Base-by-base conservation (phyloP, 805 yeast genomes). In the Wickerhamiella dianesei region DNA sequence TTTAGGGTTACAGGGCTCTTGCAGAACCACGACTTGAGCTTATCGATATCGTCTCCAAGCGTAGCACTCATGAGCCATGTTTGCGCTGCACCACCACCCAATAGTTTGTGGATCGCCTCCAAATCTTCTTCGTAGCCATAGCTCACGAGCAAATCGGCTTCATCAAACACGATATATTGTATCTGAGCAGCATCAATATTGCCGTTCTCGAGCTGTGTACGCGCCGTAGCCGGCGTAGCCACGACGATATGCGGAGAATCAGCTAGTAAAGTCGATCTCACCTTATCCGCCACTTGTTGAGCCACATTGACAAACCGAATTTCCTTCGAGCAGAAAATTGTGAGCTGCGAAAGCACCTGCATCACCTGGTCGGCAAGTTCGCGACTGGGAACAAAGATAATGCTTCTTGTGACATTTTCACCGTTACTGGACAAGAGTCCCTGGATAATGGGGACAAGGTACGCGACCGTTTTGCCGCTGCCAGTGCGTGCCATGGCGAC, bases 21-120 rank as follows among this genome's bases (percentile, higher is more conserved):
- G 64, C 96, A 89, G 64, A 82, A 88, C 58, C 75, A 75, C 44
- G 68, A 64, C 64, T 89, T 89, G 56, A 92, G 66, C 41, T 74
- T 76, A 50, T 83, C 77, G 52, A 89, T 76, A 52, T 89, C 96
- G 40, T 85, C 94, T 59, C 79, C 83, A 49, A 92, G 68, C 3
- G 98, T 92, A 2, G 98, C 98, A 64, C 95, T 83, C 97, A 92
- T 92, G 55, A 92, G 68, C 65, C 86, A 92, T 2, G 92, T 80
- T 66, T 92, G 98, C 54, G 84, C 68, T 17, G 35, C 12, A 13
- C 35, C 16, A 44, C 43, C 35, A 47, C 41, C 35, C 49, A 88
- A 66, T 51, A 65, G 74, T 21, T 72, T 69, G 6, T 82, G 72
- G 52, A 92, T 73, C 56, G 73, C 74, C 39, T 74, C 68, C 52